Percentiles rank a stretch among this genome's conserved stretches.
These are phyloP conservation scores for Diaporthe sp. DNA, from an alignment of 2,329 filamentous ascomycete genomes.

Conservation along the genomic window DNA sequence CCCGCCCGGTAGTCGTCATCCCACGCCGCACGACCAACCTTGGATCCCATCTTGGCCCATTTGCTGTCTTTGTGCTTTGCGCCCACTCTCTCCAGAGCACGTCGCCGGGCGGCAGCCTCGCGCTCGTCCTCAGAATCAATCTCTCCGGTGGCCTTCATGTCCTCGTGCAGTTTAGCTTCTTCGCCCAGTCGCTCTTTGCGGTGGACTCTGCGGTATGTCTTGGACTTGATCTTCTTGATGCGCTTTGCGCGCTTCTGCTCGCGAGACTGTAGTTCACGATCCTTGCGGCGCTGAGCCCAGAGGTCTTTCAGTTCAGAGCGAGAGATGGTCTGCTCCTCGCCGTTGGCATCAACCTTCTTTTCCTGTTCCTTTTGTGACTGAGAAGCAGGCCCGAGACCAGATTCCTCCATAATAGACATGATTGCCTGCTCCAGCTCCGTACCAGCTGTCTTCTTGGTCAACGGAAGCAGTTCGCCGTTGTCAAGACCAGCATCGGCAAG, in stretches of 20 bases:
- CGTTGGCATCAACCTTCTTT: slow-evolving; percentile 73
- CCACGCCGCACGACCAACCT: slow-evolving; percentile 85
- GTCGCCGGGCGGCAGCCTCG: slow-evolving; percentile 76
- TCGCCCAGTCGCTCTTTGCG: slow-evolving; percentile 77
- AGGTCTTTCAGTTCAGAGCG: slow-evolving; percentile 78
- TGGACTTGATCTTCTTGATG: slow-evolving; percentile 99
- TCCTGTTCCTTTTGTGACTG: slow-evolving; percentile 70
- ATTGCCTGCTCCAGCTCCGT: slow-evolving; percentile 91
- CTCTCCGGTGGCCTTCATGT: slow-evolving; percentile 67
- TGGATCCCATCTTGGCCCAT: slow-evolving; percentile 89
- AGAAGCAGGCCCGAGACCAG: slow-evolving; percentile 73
- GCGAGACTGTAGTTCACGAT: slow-evolving; percentile 87
- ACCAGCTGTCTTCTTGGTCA: slow-evolving; percentile 74
- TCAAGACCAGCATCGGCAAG: slow-evolving; percentile 72
- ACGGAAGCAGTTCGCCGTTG: slow-evolving; percentile 74
- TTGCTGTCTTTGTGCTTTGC: slow-evolving; percentile 89
- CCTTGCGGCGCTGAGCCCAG: slow-evolving; percentile 80
- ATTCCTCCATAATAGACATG: slow-evolving; percentile 89
- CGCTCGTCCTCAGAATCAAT: slow-evolving; percentile 76
- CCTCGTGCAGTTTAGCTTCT: slow-evolving; percentile 66
- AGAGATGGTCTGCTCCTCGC: slow-evolving; percentile 79
- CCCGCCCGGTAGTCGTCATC: slow-evolving; percentile 87
- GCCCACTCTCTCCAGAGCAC: slow-evolving; percentile 88
- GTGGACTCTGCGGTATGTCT: slow-evolving; percentile 92
- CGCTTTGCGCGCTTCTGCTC: slow-evolving; percentile 91